Base-by-base conservation (phyloP, 2,329 filamentous ascomycete species). In the Ramularia endophylla region DNA sequence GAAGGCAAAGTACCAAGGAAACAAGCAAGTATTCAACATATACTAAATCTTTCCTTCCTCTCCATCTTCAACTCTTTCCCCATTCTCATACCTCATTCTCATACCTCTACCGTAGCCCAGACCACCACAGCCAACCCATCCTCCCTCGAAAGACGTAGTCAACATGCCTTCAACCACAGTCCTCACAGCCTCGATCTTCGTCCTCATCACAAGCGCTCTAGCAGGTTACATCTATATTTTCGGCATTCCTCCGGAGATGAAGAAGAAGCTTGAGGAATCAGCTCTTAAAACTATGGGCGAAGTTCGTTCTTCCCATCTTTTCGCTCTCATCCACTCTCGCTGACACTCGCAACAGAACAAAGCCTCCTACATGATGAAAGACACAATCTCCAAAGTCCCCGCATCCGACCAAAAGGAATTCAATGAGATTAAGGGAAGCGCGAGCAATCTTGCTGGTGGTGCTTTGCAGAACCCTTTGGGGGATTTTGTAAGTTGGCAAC, bases 231-330 rank as follows among this genome's bases (percentile, higher is more conserved):
- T 72, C 52, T 70, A 67, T 56, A 47, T 72, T 40, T 71, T 72
- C 54, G 70, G 70, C 34, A 67, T 73, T 38, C 68, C 70, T 2
- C 63, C 65, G 0, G 65, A 68, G 46, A 48, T 66, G 41, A 72
- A 73, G 58, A 65, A 67, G 41, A 61, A 66, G 47, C 56, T 72
- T 46, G 68, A 73, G 50, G 59, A 65, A 20, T 59, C 65, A 40
- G 70, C 69, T 3, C 59, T 73, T 28, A 59, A 70, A 49, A 70
- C 68, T n/a, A 72, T 73, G 68, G 70, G 70, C 44, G 69, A 73
- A 54, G 49, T 47, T 34, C 22, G 13, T 19, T 9, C 20, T 25
- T 17, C 15, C 31, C 31, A 16, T 5, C 11, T 11, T 17, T 4
- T 18, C 15, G 6, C 31, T 11, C 16, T 11, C 31, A 18, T 12